Base-by-base conservation (phyloP, 2,329 filamentous ascomycete species). In the Penicillium sp. region DNA sequence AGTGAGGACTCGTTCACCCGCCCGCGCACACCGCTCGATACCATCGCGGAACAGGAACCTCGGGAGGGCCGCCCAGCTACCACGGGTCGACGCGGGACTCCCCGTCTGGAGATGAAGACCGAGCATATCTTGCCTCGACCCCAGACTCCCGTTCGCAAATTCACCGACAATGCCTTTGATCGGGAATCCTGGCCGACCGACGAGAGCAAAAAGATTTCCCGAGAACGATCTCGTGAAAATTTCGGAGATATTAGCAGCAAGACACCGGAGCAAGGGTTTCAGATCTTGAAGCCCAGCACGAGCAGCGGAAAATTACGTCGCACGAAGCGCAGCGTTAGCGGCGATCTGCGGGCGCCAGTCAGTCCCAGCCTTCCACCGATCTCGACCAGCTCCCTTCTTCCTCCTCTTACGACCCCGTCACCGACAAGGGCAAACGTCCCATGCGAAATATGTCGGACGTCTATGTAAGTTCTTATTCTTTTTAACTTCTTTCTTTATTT, bases 401-500 rank as follows among this genome's bases (percentile, higher is more conserved):
- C 67, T 82, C 81, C 64, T 81, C 77, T 65, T 84, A 86, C 79
- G 88, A 88, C 71, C 90, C 91, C 67, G 83, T 91, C 76, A 89
- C 88, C 75, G 92, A 93, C 79, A 91, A 92, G 83, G 89, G 90
- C 79, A 92, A 91, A 78, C 87, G 85, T 77, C 90, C 90, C 74
- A 79, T 88, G 71, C 88, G 86, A 80, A 89, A 87, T 78, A 96
- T 96, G 91, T 83, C 90, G 74, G 91, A 96, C 82, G 88, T 96
- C 79, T 96, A 90, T 80, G 92, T 96, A 85, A 88, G 91, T 89
- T 50, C 60, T 56, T 59, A 50, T 57, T 56, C 54, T 47, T 40
- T 56, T 59, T 52, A 48, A 52, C 55, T 49, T 56, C 47, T 22
- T 55, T 52, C 34, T 27, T 45, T 60, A 47, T 45, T 57, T 47